phyloP scores from a whole-genome alignment of 177 flowering plant genomes.

The Tripterygium wilfordii region DNA sequence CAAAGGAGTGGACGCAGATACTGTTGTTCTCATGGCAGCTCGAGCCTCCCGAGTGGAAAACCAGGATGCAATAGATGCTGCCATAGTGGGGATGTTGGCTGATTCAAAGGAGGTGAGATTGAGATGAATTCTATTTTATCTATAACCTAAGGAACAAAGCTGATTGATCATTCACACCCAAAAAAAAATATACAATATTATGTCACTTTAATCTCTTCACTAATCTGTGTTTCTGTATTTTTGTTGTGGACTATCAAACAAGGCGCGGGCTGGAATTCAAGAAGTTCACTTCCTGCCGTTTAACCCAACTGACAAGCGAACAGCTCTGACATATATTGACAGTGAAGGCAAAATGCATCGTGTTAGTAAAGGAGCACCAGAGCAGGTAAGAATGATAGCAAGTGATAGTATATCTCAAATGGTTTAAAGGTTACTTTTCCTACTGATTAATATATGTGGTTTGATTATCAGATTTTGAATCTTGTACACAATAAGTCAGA shows the following conservation, averaged over 20 bases:
- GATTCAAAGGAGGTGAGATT: constrained; percentile 52
- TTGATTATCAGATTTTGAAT: constrained; percentile 32
- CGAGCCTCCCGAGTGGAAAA: constrained; percentile 84
- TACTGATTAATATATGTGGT: constrained; percentile 1
- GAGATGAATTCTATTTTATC: not conserved
- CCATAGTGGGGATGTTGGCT: constrained; percentile 74
- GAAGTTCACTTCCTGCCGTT: constrained; percentile 60
- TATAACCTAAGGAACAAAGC: not conserved
- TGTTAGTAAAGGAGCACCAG: constrained; percentile 66
- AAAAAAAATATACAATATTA: no score
- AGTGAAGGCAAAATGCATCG: constrained; percentile 47
- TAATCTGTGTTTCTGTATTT: no score
- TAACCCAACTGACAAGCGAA: constrained; percentile 52
- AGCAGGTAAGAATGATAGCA: constrained; percentile 33
- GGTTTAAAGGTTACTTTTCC: not conserved
- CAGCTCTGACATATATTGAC: constrained; percentile 56
- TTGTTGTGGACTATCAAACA: no score
- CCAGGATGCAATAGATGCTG: constrained; percentile 94
- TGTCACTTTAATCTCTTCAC: no score
- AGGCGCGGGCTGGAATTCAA: constrained; percentile 54
- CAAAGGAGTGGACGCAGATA: constrained; percentile 75
- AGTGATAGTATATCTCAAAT: not conserved
- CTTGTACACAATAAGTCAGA: constrained; percentile 48
- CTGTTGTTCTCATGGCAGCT: constrained; percentile 89
- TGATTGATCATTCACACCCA: no score